phyloP scores from a whole-genome alignment of 2,329 filamentous ascomycete genomes.

The Periconia sp. region DNA sequence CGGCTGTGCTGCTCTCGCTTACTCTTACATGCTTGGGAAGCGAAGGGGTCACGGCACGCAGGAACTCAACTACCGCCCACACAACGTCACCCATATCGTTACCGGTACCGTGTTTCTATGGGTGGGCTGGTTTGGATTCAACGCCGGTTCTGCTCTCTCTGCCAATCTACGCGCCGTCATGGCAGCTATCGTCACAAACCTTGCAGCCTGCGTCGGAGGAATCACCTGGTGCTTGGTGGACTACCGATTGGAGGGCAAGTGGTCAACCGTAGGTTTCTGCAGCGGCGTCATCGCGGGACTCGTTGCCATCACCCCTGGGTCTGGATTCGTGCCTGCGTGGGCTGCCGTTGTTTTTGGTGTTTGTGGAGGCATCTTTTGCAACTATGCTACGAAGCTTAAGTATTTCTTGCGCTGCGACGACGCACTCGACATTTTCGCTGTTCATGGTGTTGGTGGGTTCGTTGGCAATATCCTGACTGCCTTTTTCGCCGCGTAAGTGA shows the following conservation, averaged over 20 bases:
- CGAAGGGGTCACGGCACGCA: constrained; percentile 81
- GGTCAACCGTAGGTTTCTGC: constrained; percentile 92
- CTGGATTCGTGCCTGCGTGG: constrained; percentile 84
- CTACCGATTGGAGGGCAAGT: constrained; percentile 86
- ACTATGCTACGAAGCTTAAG: constrained; percentile 90
- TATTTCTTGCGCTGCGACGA: constrained; percentile 81
- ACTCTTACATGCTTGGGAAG: constrained; percentile 89
- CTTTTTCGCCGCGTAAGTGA: constrained; percentile 72
- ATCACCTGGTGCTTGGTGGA: constrained; percentile 89
- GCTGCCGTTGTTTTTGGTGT: constrained; percentile 78
- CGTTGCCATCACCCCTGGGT: constrained; percentile 85
- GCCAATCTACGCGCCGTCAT: constrained; percentile 85
- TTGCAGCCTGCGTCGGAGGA: constrained; percentile 80
- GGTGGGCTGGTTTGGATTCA: constrained; percentile 97
- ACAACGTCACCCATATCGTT: constrained; percentile 91
- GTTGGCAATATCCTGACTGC: constrained; percentile 62
- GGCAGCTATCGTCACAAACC: constrained; percentile 83
- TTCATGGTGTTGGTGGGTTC: constrained; percentile 62
- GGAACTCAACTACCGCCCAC: constrained; percentile 86
- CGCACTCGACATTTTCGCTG: constrained; percentile 73
- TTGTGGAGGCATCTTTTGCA: constrained; percentile 74
- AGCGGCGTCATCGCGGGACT: constrained; percentile 85
- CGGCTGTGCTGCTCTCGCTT: constrained; percentile 80
- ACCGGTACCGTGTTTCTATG: constrained; percentile 92
- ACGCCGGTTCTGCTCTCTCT: constrained; percentile 77